Evolutionary conservation across 2,329 filamentous ascomycete species (phyloP).

Genomic region (Fusarium sp.): DNA sequence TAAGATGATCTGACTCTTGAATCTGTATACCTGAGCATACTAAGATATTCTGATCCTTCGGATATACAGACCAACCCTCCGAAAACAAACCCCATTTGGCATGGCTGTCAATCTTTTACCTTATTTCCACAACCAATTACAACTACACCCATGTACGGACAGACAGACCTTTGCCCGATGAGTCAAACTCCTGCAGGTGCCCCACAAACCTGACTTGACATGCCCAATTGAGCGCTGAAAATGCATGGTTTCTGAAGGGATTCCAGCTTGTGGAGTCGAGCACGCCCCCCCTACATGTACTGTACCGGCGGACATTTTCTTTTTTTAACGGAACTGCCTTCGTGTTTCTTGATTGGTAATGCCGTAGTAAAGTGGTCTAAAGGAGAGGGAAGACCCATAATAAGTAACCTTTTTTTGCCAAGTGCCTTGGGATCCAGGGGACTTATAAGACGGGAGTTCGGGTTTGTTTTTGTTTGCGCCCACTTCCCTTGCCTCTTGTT

Average conservation of each 20-base stretch:
- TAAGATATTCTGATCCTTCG: background rate
- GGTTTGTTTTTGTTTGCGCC: slow-evolving; percentile 32
- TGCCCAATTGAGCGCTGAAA: background rate
- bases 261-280: slow-evolving; percentile 21
- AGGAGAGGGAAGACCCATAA: slow-evolving; percentile 17
- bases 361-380: background rate
- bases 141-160: slow-evolving; percentile 3
- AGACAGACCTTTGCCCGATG: slow-evolving; percentile 13
- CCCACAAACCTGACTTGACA: slow-evolving; percentile 24
- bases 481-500: slow-evolving; percentile 9
- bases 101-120: slow-evolving; percentile 18
- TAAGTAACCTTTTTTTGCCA: slow-evolving; percentile 23
- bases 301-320: slow-evolving; percentile 18
- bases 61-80: slow-evolving; percentile 3
- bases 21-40: background rate
- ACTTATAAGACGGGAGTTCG: slow-evolving; percentile 40
- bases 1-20: background rate
- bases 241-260: slow-evolving; percentile 19
- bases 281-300: slow-evolving; percentile 4
- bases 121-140: slow-evolving; percentile 23
- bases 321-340: slow-evolving; percentile 4
- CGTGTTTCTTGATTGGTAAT: slow-evolving; percentile 35
- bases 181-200: slow-evolving; percentile 10
- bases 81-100: slow-evolving; percentile 10
- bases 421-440: background rate